Conservation (phyloP, 208 protist genomes). For the Leishmania lainsoni region DNA sequence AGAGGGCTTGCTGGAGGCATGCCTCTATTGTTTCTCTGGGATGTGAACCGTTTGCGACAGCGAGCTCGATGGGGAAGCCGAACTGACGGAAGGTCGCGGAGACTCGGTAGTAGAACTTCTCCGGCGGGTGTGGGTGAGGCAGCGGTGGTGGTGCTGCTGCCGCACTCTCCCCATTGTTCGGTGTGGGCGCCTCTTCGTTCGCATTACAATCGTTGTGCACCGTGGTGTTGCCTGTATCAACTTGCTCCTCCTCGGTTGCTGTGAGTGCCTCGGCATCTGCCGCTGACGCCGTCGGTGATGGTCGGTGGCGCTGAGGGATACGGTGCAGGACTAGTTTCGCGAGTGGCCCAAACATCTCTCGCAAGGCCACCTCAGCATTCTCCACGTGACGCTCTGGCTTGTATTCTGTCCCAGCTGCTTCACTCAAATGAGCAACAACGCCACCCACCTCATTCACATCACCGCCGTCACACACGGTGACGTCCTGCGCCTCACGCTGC, state of each 20-base stretch:
- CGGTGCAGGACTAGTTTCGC: slow-evolving; percentile 71
- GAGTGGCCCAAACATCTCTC: slow-evolving; percentile 72
- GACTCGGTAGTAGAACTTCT: slow-evolving; percentile 56
- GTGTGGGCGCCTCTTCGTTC: neutral
- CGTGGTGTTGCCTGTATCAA: slow-evolving; percentile 17
- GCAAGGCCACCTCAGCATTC: slow-evolving; percentile 57
- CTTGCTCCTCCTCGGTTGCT: slow-evolving; percentile 3
- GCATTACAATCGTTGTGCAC: neutral
- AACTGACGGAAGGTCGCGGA: slow-evolving; percentile 81
- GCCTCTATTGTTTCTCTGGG: slow-evolving; percentile 51
- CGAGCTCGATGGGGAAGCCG: slow-evolving; percentile 86
- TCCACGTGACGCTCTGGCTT: slow-evolving; percentile 36
- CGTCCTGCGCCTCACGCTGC: neutral
- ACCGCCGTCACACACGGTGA: neutral
- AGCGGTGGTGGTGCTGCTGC: neutral
- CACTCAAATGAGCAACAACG: neutral
- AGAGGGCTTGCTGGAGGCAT: slow-evolving; percentile 73
- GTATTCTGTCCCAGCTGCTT: neutral
- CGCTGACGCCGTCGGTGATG: slow-evolving; percentile 12
- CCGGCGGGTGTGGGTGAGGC: neutral
- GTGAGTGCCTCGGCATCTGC: slow-evolving; percentile 6
- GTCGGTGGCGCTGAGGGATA: slow-evolving; percentile 28
- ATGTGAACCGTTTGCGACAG: slow-evolving; percentile 49
- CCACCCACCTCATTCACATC: neutral
- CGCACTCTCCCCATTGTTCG: neutral